Conservation (phyloP, 306 rosid genomes). For the Canavalia ensiformis region DNA sequence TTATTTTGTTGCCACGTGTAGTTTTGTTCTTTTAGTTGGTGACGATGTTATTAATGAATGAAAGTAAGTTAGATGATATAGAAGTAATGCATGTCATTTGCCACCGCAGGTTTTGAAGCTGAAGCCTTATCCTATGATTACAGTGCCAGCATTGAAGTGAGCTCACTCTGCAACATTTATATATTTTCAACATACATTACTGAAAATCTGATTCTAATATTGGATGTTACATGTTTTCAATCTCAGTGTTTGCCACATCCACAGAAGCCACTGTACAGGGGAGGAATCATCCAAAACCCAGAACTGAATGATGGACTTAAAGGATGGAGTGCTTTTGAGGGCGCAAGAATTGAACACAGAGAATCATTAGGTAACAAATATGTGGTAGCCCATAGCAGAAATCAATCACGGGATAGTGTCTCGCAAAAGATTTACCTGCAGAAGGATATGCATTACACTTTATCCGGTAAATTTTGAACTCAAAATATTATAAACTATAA, state of each 20-base stretch:
- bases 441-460: constrained; percentile 58
- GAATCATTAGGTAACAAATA: constrained; percentile 65
- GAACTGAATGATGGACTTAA: constrained; percentile 67
- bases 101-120: constrained; percentile 55
- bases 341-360: constrained; percentile 57
- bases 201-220: background rate
- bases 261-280: constrained; percentile 66
- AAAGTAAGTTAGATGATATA: background rate
- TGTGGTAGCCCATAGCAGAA: constrained; percentile 68
- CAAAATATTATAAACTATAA: background rate
- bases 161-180: background rate
- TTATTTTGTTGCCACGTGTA: too few species aligned
- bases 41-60: background rate
- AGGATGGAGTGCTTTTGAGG: constrained; percentile 69
- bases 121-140: constrained; percentile 70
- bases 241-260: constrained; percentile 69
- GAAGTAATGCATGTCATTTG: background rate
- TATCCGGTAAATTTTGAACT: constrained; percentile 63
- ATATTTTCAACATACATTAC: background rate
- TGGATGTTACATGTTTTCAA: constrained; percentile 9
- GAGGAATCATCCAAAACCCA: constrained; percentile 81
- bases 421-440: constrained; percentile 63
- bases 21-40: background rate
- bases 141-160: constrained; percentile 61
- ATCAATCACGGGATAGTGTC: constrained; percentile 55